These are phyloP conservation scores for Sarocladium oryzae DNA, from an alignment of 2,329 filamentous ascomycete species.

Conservation along the genomic window DNA sequence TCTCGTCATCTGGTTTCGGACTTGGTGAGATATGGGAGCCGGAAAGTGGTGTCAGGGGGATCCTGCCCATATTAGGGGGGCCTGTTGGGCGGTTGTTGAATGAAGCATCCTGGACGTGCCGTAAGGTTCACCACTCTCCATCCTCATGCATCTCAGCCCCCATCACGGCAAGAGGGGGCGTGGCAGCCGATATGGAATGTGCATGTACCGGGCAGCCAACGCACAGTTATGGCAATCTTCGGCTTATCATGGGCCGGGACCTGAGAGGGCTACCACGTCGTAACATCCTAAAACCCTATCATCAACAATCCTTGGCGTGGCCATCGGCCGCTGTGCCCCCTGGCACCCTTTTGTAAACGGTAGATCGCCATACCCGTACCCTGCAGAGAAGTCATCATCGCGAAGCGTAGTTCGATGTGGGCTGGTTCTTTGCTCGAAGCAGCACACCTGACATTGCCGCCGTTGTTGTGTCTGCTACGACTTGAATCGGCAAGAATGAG, in stretches of 20 bases:
- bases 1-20: background rate
- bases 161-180: background rate
- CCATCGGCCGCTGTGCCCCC: too few species aligned
- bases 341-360: too few species aligned
- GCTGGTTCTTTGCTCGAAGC: background rate
- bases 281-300: background rate
- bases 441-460: too few species aligned
- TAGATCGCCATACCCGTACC: too few species aligned
- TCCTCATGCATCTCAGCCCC: background rate
- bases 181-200: background rate
- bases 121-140: background rate
- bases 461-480: background rate
- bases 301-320: background rate
- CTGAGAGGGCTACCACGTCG: background rate
- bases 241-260: background rate
- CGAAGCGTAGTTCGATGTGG: too few species aligned
- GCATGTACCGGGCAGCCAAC: background rate
- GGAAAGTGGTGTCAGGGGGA: background rate
- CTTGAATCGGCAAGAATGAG: slow-evolving; percentile 7
- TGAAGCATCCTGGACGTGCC: background rate
- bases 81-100: background rate
- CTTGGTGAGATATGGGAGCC: background rate
- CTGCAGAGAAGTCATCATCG: too few species aligned
- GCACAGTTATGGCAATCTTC: background rate
- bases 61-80: background rate